Evolutionary conservation across 73 alveolate genomes (phyloP).

Genomic region (Blepharisma japonicum): DNA sequence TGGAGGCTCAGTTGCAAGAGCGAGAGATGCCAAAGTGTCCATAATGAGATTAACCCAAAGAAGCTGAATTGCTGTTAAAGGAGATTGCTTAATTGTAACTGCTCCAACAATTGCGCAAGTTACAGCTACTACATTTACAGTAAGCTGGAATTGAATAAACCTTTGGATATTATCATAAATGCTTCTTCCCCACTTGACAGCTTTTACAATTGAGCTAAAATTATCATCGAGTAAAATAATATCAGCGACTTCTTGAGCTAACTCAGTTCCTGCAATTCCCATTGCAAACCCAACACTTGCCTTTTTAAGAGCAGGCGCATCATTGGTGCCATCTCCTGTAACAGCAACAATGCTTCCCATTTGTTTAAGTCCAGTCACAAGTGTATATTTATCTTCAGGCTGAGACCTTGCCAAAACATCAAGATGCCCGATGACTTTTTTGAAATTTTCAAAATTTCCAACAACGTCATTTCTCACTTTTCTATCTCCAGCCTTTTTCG

Average conservation of each 20-base stretch:
- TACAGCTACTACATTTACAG: slow-evolving; percentile 87
- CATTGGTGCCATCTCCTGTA: slow-evolving; percentile 86
- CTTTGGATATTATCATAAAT: slow-evolving; percentile 87
- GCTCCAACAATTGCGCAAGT: slow-evolving; percentile 84
- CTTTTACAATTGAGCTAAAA: slow-evolving; percentile 76
- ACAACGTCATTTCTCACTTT: slow-evolving; percentile 62
- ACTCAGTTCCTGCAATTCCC: slow-evolving; percentile 71
- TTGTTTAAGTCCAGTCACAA: slow-evolving; percentile 77
- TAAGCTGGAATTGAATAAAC: slow-evolving; percentile 84
- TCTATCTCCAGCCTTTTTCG: slow-evolving; percentile 41
- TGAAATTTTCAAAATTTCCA: slow-evolving; percentile 61
- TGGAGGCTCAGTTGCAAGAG: slow-evolving; percentile 93
- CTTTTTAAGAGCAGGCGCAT: slow-evolving; percentile 64
- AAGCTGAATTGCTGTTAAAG: slow-evolving; percentile 83
- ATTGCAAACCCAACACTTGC: slow-evolving; percentile 71
- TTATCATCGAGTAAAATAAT: slow-evolving; percentile 82
- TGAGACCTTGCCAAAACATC: slow-evolving; percentile 83
- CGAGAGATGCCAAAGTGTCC: slow-evolving; percentile 89
- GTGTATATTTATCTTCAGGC: slow-evolving; percentile 66
- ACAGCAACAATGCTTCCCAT: slow-evolving; percentile 82
- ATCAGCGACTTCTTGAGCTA: slow-evolving; percentile 79
- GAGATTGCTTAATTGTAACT: slow-evolving; percentile 76
- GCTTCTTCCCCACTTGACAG: slow-evolving; percentile 88
- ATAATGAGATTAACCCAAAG: slow-evolving; percentile 89
- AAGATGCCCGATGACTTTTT: slow-evolving; percentile 54